Conservation (phyloP, 108 stramenopile species). For the Fragilaria radians region DNA sequence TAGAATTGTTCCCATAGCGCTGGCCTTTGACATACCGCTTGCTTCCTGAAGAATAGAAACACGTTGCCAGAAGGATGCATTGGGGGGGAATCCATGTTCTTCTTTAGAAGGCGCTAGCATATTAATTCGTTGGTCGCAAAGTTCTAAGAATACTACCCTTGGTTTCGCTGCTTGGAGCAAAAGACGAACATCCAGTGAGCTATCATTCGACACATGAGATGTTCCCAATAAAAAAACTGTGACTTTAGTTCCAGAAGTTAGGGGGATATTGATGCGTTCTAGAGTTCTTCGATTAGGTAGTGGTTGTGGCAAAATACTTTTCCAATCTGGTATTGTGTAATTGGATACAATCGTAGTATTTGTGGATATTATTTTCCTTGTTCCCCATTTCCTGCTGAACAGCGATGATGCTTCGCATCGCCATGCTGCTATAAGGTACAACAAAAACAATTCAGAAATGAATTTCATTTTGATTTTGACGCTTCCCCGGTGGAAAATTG, state of each 20-base stretch:
- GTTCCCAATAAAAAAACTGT: slow-evolving; percentile 73
- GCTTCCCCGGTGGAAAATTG: too few relatives aligned
- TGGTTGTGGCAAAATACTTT: slow-evolving; percentile 15
- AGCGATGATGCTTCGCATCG: background rate
- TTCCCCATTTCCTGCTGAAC: background rate
- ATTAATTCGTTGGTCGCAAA: slow-evolving; percentile 68
- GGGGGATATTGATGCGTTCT: slow-evolving; percentile 27
- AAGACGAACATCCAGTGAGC: slow-evolving; percentile 51
- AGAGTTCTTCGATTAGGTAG: slow-evolving; percentile 23
- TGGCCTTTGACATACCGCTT: slow-evolving; percentile 11
- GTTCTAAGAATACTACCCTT: slow-evolving; percentile 67
- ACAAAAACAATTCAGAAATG: too few relatives aligned
- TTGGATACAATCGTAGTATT: background rate
- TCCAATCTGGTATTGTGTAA: slow-evolving; percentile 26
- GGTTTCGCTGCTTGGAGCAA: slow-evolving; percentile 60
- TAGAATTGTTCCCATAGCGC: slow-evolving; percentile 27
- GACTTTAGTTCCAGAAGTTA: background rate
- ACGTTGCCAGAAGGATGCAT: slow-evolving; percentile 11
- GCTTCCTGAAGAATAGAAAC: slow-evolving; percentile 12
- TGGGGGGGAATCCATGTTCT: background rate
- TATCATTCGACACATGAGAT: slow-evolving; percentile 73
- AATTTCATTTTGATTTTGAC: too few relatives aligned
- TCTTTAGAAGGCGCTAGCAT: slow-evolving; percentile 23
- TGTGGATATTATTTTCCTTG: background rate
- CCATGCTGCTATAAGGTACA: background rate